phyloP scores from a whole-genome alignment of 2,329 filamentous ascomycete species.

The Clarireedia hainanense region DNA sequence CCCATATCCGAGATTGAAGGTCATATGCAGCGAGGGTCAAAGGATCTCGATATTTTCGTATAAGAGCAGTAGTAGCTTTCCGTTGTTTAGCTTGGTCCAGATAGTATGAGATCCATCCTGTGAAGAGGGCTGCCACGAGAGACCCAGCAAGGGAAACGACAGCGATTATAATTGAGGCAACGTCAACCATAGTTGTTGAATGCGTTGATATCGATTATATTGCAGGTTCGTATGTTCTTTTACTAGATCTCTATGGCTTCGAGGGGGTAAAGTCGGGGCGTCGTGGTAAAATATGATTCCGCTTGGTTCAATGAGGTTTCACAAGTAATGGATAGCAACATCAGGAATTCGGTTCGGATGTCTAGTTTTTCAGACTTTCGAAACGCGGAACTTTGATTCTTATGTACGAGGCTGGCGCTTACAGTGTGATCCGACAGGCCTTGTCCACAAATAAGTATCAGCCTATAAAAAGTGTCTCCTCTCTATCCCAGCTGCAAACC shows the following conservation, averaged over 20 bases:
- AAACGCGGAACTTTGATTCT: background rate
- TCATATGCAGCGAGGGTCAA: conserved; percentile 20
- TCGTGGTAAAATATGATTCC: background rate
- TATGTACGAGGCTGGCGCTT: conserved; percentile 1
- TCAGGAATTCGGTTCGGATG: background rate
- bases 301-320: background rate
- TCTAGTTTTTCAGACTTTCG: background rate
- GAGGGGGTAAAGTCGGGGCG: background rate
- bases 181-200: conserved; percentile 15
- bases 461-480: too few species aligned
- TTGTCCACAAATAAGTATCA: too few species aligned
- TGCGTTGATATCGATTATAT: background rate
- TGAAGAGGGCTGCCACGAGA: conserved; percentile 20
- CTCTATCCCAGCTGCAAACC: too few species aligned
- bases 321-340: background rate
- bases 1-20: conserved; percentile 21
- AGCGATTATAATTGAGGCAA: conserved; percentile 22
- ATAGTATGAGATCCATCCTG: conserved; percentile 24
- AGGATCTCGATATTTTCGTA: conserved; percentile 24
- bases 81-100: conserved; percentile 21
- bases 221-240: background rate
- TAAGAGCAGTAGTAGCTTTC: conserved; percentile 18
- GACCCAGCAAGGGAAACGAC: conserved; percentile 23
- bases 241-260: background rate
- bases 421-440: background rate